Conservation (phyloP, 176 grass and related monocot genomes). For the Pharus latifolius region DNA sequence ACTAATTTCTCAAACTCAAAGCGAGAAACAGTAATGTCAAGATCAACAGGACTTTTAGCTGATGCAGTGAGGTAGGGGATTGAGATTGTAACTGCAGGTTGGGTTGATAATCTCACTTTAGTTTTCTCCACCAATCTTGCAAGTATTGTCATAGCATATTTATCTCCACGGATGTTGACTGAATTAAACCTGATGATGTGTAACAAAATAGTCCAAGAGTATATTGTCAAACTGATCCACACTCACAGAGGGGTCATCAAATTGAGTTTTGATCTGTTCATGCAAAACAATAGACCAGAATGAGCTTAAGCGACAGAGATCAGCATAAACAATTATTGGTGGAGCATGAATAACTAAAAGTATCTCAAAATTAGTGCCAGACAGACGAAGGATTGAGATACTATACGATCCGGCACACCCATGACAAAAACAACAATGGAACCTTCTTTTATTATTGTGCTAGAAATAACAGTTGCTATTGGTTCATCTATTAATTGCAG, state of each 20-base stretch:
- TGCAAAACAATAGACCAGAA: background rate
- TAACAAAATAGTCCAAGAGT: background rate
- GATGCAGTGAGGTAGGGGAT: background rate
- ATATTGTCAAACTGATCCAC: conserved; percentile 2
- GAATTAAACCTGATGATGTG: background rate
- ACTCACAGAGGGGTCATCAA: background rate
- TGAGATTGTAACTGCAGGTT: background rate
- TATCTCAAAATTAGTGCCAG: background rate
- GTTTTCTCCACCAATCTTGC: background rate
- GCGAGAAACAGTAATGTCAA: background rate
- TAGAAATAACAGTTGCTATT: background rate
- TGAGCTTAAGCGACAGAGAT: background rate
- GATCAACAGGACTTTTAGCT: background rate
- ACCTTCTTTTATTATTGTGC: background rate
- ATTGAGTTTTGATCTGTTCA: background rate
- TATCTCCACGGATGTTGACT: background rate
- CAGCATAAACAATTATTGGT: background rate
- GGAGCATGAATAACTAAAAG: too few relatives aligned
- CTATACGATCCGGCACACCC: conserved; percentile 1
- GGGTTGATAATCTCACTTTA: background rate
- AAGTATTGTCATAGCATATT: background rate
- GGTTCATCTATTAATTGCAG: conserved; percentile 5
- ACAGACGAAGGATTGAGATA: background rate
- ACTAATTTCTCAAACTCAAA: background rate
- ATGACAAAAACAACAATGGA: background rate